Conservation (phyloP, 192 early-diverging fungal species). For the Piromyces finnis region DNA sequence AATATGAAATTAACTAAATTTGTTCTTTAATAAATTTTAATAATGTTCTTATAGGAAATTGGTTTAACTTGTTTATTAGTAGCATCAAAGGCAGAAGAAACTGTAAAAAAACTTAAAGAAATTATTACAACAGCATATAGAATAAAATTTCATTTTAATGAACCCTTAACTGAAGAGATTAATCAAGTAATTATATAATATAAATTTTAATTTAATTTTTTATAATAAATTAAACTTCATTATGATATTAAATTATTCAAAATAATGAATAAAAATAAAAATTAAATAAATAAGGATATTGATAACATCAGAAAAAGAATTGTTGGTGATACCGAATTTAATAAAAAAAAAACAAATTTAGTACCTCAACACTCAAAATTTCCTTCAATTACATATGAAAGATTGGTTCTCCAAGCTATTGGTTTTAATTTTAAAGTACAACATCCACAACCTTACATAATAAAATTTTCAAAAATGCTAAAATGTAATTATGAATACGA, state of each 20-base stretch:
- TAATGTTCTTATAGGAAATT: neutral
- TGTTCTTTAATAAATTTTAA: no score
- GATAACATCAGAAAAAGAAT: neutral
- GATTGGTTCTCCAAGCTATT: neutral
- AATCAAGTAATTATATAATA: neutral
- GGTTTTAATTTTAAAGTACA: neutral
- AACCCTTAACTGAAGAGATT: neutral
- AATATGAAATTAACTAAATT: no score
- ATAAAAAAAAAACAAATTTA: neutral
- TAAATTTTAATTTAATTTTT: no score
- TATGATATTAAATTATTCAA: no score
- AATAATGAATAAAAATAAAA: no score
- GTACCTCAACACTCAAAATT: neutral
- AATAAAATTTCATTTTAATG: neutral
- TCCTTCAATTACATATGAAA: neutral
- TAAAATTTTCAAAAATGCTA: neutral
- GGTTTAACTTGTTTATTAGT: neutral
- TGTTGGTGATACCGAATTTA: neutral
- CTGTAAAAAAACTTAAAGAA: neutral
- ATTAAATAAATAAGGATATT: neutral
- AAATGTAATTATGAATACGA: neutral
- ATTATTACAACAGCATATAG: neutral
- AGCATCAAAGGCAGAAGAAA: neutral
- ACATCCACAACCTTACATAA: neutral
- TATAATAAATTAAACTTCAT: no score